These are phyloP conservation scores for Inonotus hispidus DNA, from an alignment of 1,284 basidiomycete species.

Conservation along the genomic window DNA sequence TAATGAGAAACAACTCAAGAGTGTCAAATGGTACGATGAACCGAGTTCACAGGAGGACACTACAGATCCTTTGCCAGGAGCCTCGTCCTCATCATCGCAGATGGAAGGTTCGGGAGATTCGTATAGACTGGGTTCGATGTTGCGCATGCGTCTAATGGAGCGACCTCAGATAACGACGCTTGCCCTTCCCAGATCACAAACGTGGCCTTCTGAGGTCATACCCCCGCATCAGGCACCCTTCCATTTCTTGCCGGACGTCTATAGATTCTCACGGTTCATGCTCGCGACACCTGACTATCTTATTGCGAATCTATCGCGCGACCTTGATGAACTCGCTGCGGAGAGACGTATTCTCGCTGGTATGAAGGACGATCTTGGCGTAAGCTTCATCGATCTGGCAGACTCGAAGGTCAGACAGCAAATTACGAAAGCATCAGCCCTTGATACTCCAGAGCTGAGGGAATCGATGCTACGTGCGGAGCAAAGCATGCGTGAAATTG, in stretches of 20 bases:
- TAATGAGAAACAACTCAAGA: slow-evolving; percentile 87
- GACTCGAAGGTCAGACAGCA: slow-evolving; percentile 71
- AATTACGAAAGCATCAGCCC: slow-evolving; percentile 67
- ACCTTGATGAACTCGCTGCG: slow-evolving; percentile 66
- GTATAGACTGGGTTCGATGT: slow-evolving; percentile 46
- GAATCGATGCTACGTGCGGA: slow-evolving; percentile 56
- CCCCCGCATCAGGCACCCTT: slow-evolving; percentile 90
- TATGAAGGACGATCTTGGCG: slow-evolving; percentile 71
- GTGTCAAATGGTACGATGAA: slow-evolving; percentile 78
- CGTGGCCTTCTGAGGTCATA: slow-evolving; percentile 93
- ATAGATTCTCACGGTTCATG: slow-evolving; percentile 91
- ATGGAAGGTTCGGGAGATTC: slow-evolving; percentile 29
- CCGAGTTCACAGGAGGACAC: slow-evolving; percentile 34
- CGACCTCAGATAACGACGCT: slow-evolving; percentile 93
- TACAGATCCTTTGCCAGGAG: slow-evolving; percentile 30
- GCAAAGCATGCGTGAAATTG: slow-evolving; percentile 55
- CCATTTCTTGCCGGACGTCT: slow-evolving; percentile 92
- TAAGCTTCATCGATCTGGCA: slow-evolving; percentile 79
- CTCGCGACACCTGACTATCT: slow-evolving; percentile 88
- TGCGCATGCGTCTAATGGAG: slow-evolving; percentile 88
- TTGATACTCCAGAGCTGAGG: slow-evolving; percentile 60
- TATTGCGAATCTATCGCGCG: slow-evolving; percentile 63
- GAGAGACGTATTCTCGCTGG: slow-evolving; percentile 61
- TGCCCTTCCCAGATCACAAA: slow-evolving; percentile 86
- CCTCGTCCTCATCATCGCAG: slow-evolving; percentile 41